Conservation (phyloP, 139 green algal genomes). For the Auxenochlorella pyrenoidosa region DNA sequence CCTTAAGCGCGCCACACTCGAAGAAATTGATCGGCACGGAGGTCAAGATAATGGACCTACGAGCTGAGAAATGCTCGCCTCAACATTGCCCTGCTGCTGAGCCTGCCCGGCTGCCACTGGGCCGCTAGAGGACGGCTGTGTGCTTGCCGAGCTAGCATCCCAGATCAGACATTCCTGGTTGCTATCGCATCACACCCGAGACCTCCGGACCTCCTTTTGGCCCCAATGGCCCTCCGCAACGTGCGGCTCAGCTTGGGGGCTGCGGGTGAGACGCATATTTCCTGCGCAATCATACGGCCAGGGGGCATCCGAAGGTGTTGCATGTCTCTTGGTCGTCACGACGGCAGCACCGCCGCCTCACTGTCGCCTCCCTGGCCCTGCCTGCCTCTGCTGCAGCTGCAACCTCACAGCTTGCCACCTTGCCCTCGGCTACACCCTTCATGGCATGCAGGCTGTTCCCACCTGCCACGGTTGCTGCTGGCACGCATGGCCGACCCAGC, state of each 20-base stretch:
- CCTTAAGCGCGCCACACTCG: background rate
- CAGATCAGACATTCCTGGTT: no score
- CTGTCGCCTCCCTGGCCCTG: no score
- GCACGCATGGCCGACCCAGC: background rate
- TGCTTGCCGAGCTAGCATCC: no score
- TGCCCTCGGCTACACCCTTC: background rate
- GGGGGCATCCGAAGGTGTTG: no score
- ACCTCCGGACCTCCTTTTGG: no score
- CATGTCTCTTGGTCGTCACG: no score
- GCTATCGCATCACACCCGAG: no score
- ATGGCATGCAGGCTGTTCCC: background rate
- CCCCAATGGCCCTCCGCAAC: no score
- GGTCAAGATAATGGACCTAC: background rate
- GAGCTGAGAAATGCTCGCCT: background rate
- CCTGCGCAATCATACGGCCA: background rate
- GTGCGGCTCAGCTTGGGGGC: no score
- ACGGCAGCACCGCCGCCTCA: no score
- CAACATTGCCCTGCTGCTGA: background rate
- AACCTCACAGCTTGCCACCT: background rate
- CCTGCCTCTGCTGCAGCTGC: background rate
- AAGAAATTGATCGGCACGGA: background rate
- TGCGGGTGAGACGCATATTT: background rate
- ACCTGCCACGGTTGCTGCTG: background rate
- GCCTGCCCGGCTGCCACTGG: background rate
- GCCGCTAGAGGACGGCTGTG: background rate